Conservation (phyloP, 1,284 basidiomycete species). For the Calocybe gambosa region DNA sequence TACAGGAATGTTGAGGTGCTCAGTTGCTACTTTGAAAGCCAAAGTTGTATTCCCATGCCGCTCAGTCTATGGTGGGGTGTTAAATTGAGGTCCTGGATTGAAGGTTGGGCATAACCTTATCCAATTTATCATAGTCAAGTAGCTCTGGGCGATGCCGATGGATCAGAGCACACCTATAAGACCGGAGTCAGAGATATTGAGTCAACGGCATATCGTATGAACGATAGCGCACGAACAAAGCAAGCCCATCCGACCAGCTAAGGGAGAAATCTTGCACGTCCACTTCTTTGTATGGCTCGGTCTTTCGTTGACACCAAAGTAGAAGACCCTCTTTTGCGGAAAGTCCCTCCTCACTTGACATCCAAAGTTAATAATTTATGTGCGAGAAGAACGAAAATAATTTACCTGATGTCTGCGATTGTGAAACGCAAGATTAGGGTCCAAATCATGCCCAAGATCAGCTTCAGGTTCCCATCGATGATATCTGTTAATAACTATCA, state of each 20-base stretch:
- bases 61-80: constrained; percentile 47
- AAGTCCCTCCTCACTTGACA: constrained; percentile 86
- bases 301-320: constrained; percentile 98
- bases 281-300: constrained; percentile 86
- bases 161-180: constrained; percentile 84
- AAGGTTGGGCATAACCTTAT: constrained; percentile 50
- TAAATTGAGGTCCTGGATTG: constrained; percentile 6
- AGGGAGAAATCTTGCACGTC: constrained; percentile 90
- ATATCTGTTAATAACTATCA: constrained; percentile 62
- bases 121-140: constrained; percentile 79
- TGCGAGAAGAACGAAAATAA: constrained; percentile 12
- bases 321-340: constrained; percentile 95
- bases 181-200: constrained; percentile 10
- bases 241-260: constrained; percentile 93
- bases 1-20: constrained; percentile 86
- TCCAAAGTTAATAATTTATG: constrained; percentile 1
- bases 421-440: constrained; percentile 95
- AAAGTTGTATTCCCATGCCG: constrained; percentile 76
- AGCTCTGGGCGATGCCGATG: constrained; percentile 96
- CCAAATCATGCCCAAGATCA: constrained; percentile 99
- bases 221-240: constrained; percentile 60
- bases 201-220: constrained; percentile 1
- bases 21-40: constrained; percentile 83
- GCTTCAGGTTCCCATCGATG: constrained; percentile 95
- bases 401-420: constrained; percentile 94